A percentile compares a stretch with the other conserved stretches of the same genome.
Conservation (phyloP, 257 asterid species). For the Solanum sejunctum region DNA sequence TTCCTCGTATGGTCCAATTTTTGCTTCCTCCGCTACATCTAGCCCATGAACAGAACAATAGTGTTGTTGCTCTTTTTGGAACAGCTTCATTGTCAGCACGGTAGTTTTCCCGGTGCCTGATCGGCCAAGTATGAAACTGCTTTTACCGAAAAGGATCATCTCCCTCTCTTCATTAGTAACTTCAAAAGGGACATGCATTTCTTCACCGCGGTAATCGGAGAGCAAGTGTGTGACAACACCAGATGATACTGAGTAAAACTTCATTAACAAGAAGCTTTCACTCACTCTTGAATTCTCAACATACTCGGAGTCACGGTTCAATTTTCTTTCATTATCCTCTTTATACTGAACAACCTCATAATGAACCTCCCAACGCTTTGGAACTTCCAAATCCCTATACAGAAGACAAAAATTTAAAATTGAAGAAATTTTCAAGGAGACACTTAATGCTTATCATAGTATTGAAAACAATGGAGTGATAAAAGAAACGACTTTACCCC, state of each 20-base stretch:
- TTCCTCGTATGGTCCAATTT: not conserved
- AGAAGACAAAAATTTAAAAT: not conserved
- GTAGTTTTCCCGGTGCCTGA: constrained; percentile 76
- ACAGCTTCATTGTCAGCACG: constrained; percentile 43
- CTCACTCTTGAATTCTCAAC: constrained; percentile 46
- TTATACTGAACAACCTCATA: constrained; percentile 20
- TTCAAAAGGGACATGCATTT: constrained; percentile 49
- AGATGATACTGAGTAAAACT: constrained; percentile 45
- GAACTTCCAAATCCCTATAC: constrained; percentile 42
- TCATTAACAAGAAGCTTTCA: constrained; percentile 53
- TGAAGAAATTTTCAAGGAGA: not conserved
- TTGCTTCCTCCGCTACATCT: not conserved
- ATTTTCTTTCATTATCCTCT: not conserved
- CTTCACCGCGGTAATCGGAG: constrained; percentile 29
- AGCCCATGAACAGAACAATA: constrained; percentile 21
- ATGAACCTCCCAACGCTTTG: constrained; percentile 33
- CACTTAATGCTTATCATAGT: not conserved
- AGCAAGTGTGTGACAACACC: constrained; percentile 43
- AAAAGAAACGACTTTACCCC: constrained; percentile 24
- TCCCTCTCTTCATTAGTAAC: constrained; percentile 51
- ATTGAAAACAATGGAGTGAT: not conserved
- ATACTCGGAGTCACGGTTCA: constrained; percentile 5
- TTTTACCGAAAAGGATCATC: constrained; percentile 25
- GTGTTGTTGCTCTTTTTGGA: constrained; percentile 32
- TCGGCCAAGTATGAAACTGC: constrained; percentile 55